Evolutionary conservation across 164 flowering plant species (phyloP), one percentile per base, ranked within the genome.

Genomic region (Piper betle): DNA sequence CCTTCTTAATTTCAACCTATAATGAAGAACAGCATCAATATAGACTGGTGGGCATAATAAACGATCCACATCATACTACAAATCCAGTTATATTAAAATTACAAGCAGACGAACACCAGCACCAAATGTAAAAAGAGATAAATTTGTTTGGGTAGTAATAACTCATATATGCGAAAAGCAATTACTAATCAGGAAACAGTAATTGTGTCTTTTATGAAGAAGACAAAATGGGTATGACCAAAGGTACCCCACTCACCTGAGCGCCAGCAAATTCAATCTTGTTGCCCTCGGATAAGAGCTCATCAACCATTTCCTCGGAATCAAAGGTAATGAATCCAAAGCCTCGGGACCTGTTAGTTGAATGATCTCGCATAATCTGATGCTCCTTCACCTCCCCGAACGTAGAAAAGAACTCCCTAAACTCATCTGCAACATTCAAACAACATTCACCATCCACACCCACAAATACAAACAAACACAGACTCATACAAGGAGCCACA

Each of bases 1-100:
- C 97, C 80, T 82, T 89, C 84, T 87, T 89, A 66, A 89, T 80
- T 71, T 89, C 97, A 73, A 89, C 97, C 97, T 89, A 68, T 72
- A 78, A 67, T 25, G 68, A 59, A 68, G 56, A 54, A 7, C 73
- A 63, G 20, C 52, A 67, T 62, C 46, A 62, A 66, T 64, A 63
- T 64, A 63, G 62, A 67, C 60, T 11, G 41, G 64, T 62, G 52
- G 69, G 20, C 50, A 66, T 52, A 53, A 59, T 25, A 70, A 60
- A 38, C 62, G 10, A 73, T 53, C 61, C 52, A 58, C 58, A 41
- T 37, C 46, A n/a, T 42, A 0, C 55, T 55, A 3, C 37, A 39
- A 39, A 42, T 19, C 52, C 54, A 62, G 33, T 25, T 25, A 25
- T 25, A 25, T 25, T 25, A 25, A 25, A 25, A 25, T 25, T 25